A percentile compares a stretch with the other conserved stretches of the same genome.
phyloP scores from a whole-genome alignment of 1,139 yeast species.

The Kodamaea ohmeri region DNA sequence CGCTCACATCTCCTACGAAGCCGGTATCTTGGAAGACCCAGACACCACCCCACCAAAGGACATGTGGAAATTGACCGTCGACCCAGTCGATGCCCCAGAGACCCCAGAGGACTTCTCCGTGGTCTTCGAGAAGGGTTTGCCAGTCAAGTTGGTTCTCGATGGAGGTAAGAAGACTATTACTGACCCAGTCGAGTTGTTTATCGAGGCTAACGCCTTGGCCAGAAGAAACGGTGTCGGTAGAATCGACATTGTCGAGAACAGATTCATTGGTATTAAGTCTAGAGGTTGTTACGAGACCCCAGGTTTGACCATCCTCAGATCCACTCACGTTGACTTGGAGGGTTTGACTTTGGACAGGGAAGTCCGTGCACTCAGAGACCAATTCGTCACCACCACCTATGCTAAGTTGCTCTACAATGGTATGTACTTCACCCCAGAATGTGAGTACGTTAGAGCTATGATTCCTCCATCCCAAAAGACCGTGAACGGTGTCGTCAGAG shows the following conservation, averaged over 20 bases:
- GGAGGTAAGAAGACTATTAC: constrained; percentile 59
- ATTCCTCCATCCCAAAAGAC: constrained; percentile 91
- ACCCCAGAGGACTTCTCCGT: constrained; percentile 85
- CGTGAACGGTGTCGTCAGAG: constrained; percentile 95
- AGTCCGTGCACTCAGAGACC: constrained; percentile 95
- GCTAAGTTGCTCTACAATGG: constrained; percentile 93
- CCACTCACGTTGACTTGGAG: constrained; percentile 92
- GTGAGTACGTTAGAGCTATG: constrained; percentile 92
- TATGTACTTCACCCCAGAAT: constrained; percentile 96
- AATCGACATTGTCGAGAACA: constrained; percentile 97
- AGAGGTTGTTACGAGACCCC: constrained; percentile 99
- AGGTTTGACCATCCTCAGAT: constrained; percentile 90
- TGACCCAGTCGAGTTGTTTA: constrained; percentile 88
- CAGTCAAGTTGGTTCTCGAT: constrained; percentile 72
- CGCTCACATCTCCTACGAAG: constrained; percentile 98
- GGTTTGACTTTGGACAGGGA: constrained; percentile 97
- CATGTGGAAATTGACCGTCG: constrained; percentile 98
- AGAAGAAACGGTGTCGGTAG: constrained; percentile 99
- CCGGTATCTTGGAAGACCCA: constrained; percentile 98
- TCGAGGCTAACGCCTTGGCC: constrained; percentile 90
- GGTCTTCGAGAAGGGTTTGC: constrained; percentile 82
- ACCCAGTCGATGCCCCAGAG: constrained; percentile 93
- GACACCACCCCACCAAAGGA: constrained; percentile 98
- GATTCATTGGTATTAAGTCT: constrained; percentile 97
- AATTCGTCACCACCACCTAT: constrained; percentile 89